A percentile compares a stretch with the other conserved stretches of the same genome.
phyloP scores from a whole-genome alignment of 371 early-diverging fungal species.

The Circinella umbellata region DNA sequence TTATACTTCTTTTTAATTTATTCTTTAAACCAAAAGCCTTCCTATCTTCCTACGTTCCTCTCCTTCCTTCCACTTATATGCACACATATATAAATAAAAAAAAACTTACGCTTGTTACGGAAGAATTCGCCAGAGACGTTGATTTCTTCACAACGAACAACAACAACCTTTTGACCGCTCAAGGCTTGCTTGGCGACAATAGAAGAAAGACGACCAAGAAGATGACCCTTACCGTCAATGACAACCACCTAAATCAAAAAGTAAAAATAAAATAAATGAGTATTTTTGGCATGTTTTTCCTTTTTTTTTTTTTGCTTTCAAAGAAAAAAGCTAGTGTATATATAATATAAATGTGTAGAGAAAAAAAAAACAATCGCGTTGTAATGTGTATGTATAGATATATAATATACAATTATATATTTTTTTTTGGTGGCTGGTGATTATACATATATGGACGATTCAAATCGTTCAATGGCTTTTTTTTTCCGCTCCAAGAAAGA shows the following conservation, averaged over 20 bases:
- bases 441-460: too few species aligned
- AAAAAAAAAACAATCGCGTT: conserved; percentile 5
- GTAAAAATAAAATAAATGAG: neutral
- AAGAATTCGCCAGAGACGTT: conserved; percentile 98
- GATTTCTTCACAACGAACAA: conserved; percentile 98
- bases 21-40: neutral
- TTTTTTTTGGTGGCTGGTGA: neutral
- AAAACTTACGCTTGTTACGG: conserved; percentile 93
- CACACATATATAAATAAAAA: neutral
- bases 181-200: conserved; percentile 98
- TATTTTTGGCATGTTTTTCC: neutral
- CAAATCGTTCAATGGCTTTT: neutral
- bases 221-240: conserved; percentile 99
- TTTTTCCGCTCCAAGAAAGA: too few species aligned
- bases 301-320: neutral
- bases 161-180: conserved; percentile 95
- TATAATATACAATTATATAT: too few species aligned
- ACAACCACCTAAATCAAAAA: conserved; percentile 84
- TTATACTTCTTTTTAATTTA: neutral
- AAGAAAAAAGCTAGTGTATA: too few species aligned
- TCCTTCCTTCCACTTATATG: neutral
- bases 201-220: conserved; percentile 98
- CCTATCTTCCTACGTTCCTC: too few species aligned
- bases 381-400: too few species aligned
- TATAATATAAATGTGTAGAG: too few species aligned